Percentiles rank a stretch among this genome's conserved stretches.
Conservation (phyloP, 2,329 filamentous ascomycete species). For the Hymenoscyphus fructigenus region DNA sequence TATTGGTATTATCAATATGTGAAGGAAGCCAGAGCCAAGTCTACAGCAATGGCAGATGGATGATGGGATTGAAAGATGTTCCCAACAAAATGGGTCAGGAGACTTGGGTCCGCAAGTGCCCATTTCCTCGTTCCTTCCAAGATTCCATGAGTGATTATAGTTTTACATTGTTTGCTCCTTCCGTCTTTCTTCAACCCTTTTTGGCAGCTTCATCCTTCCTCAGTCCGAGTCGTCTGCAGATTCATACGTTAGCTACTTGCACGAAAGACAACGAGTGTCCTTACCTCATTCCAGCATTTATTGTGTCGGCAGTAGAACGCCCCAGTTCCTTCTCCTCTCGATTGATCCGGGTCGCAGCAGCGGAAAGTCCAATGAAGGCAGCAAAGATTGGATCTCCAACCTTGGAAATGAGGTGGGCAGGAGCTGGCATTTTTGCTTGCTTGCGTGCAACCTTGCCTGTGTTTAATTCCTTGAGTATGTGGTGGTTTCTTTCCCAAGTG, state of each 20-base stretch:
- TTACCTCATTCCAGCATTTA: constrained; percentile 36
- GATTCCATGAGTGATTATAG: neutral
- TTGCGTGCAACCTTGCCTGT: neutral
- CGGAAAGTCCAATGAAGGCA: constrained; percentile 49
- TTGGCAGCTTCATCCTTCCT: constrained; percentile 8
- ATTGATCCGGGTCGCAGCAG: constrained; percentile 52
- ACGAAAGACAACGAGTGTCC: neutral
- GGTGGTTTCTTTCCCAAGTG: neutral
- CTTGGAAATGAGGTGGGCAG: constrained; percentile 40
- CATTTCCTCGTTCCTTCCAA: neutral
- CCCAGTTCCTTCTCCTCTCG: constrained; percentile 49
- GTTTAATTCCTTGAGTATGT: neutral
- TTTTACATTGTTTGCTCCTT: neutral
- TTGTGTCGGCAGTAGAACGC: constrained; percentile 31
- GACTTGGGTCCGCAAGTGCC: neutral
- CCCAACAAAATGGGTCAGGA: neutral
- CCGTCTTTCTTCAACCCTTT: constrained; percentile 2
- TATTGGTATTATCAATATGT: constrained; percentile 2
- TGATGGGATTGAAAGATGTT: neutral
- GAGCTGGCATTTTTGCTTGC: constrained; percentile 31
- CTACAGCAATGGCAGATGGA: constrained; percentile 4
- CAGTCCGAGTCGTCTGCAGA: neutral
- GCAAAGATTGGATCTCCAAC: constrained; percentile 55
- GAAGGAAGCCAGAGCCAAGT: constrained; percentile 1
- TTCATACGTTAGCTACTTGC: neutral